phyloP scores from a whole-genome alignment of 2,329 filamentous ascomycete species.

The Coniochaeta pulveracea region DNA sequence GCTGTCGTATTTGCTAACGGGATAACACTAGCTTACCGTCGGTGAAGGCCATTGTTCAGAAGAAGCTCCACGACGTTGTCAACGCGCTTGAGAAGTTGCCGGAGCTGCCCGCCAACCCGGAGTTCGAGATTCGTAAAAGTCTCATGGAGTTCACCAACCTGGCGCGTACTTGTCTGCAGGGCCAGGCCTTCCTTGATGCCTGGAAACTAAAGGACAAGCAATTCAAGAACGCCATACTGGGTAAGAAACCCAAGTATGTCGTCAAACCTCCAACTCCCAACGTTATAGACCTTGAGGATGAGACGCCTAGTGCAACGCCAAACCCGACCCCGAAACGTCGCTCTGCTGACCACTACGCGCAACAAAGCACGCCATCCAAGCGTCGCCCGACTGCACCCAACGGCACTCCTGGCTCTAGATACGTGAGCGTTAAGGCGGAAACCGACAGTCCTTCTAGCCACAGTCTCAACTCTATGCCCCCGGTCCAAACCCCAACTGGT shows the following conservation, averaged over 20 bases:
- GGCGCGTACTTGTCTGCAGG: conserved; percentile 41
- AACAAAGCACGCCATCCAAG: conserved; percentile 7
- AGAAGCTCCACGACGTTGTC: conserved; percentile 38
- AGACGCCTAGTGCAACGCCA: conserved; percentile 4
- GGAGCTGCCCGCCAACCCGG: conserved; percentile 56
- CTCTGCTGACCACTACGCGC: conserved; percentile 3
- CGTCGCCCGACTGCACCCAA: conserved; percentile 2
- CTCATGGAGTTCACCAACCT: conserved; percentile 44
- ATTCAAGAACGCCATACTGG: conserved; percentile 36
- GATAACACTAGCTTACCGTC: conserved; percentile 14
- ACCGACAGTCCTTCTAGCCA: conserved; percentile 1
- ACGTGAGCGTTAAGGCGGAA: background rate
- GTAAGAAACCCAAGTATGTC: conserved; percentile 34
- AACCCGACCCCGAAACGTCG: conserved; percentile 9
- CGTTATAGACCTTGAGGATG: conserved; percentile 22
- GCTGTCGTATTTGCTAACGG: background rate
- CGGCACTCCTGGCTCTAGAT: background rate
- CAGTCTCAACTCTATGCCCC: conserved; percentile 6
- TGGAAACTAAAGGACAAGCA: conserved; percentile 32
- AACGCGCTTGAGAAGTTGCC: conserved; percentile 47
- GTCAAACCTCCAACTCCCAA: conserved; percentile 23
- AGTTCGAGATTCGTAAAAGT: conserved; percentile 50
- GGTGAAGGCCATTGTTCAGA: conserved; percentile 40
- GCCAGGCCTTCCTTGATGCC: conserved; percentile 29
- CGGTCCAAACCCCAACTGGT: background rate